Conservation (phyloP, 2,329 filamentous ascomycete genomes). For the Pyrenochaeta sp. region DNA sequence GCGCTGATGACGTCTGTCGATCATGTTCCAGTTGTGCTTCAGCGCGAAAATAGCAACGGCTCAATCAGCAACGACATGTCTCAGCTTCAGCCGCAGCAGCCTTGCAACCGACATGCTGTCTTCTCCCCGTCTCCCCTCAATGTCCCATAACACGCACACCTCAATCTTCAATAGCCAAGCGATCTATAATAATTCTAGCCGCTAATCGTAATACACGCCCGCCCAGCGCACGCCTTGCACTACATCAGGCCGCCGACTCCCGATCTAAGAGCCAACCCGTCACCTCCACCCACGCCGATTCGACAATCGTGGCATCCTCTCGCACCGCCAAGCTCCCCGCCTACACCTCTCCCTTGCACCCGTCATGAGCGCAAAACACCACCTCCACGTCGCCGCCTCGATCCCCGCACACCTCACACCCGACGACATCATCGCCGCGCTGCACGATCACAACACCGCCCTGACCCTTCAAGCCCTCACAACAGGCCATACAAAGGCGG, state of each 20-base stretch:
- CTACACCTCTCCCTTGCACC: not conserved
- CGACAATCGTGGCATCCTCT: not conserved
- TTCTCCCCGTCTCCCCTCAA: not conserved
- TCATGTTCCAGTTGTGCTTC: not conserved
- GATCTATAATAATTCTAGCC: not conserved
- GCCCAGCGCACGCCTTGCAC: not conserved
- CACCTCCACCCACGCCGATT: constrained; percentile 8
- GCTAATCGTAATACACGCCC: not conserved
- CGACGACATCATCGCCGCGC: constrained; percentile 35
- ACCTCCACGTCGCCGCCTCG: constrained; percentile 41
- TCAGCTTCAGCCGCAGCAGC: not conserved
- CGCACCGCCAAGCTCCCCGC: not conserved
- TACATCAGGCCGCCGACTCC: not conserved
- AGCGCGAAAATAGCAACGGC: not conserved
- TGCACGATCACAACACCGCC: constrained; percentile 47
- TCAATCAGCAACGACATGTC: not conserved
- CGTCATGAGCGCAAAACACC: constrained; percentile 39
- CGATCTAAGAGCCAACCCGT: not conserved
- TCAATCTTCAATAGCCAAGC: not conserved
- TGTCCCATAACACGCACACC: not conserved
- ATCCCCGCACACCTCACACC: constrained; percentile 41
- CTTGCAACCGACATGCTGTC: not conserved
- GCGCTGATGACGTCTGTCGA: not conserved
- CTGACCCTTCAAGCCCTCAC: constrained; percentile 47
- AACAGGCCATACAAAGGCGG: constrained; percentile 36